Base-by-base conservation (phyloP, 371 early-diverging fungal species). In the Rhizomucor pusillus region DNA sequence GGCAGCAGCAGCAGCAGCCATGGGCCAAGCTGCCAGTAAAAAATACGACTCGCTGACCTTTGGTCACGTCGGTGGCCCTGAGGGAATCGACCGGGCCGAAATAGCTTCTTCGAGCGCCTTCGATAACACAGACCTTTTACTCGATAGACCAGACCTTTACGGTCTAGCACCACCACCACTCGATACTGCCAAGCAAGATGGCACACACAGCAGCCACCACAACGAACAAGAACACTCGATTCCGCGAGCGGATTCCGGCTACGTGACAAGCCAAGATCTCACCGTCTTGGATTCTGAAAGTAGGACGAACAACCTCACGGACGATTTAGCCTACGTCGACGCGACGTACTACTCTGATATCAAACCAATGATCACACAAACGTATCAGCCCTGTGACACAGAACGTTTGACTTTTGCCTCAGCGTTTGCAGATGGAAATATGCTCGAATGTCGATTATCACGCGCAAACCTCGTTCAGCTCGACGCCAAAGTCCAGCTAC, bases 261-360 rank as follows among this genome's bases (percentile, higher is more conserved):
- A 52, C 34, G 20, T 37, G 5, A 29, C 24, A 25, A 41, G 19
- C 19, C 14, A 19, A 14, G 19, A 19, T 19, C 41, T 16, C 3
- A 41, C 14, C 16, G 5, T 16, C 16, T 41, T 41, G 19, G 16
- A 14, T 19, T 4, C 19, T 5, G 19, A 5, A 41, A 3, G 14
- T 11, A n/a, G n/a, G n/a, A 43, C 47, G 7, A 25, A 29, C 22
- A 43, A 45, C 23, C 34, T 73, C 22, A 57, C 54, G n/a, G 44
- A 63, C 40, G 77, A 77, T 47, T 44, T 77, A 1, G 55, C 48
- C 19, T 77, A 73, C 35, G 56, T 77, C 25, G 73, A 77, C 54
- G 57, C 65, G 34, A 77, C 71, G 0, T 73, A 77, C 41, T 77
- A 77, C 43, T 16, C 29, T 5, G 36, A 60, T 36, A 16, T 14